A percentile compares a stretch with the other conserved stretches of the same genome.
These are phyloP conservation scores for Pyrenophora seminiperda DNA, from an alignment of 2,329 filamentous ascomycete genomes.

Conservation along the genomic window DNA sequence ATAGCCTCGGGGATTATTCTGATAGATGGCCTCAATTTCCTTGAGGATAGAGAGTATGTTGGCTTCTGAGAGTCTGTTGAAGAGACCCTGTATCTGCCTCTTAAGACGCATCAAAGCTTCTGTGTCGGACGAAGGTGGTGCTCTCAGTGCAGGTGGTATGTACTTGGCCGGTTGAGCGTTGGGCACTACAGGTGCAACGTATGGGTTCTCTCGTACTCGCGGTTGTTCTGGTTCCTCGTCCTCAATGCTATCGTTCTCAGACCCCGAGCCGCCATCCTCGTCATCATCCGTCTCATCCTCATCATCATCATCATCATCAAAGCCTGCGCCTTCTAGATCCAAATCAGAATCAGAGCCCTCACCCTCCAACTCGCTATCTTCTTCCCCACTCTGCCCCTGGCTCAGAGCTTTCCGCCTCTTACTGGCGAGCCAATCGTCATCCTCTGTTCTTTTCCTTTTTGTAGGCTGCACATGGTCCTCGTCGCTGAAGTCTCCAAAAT, in stretches of 20 bases:
- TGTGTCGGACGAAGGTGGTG: conserved; percentile 64
- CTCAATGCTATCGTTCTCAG: conserved; percentile 36
- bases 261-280: conserved; percentile 24
- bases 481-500: conserved; percentile 57
- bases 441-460: conserved; percentile 64
- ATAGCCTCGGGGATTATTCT: conserved; percentile 81
- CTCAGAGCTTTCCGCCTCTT: conserved; percentile 60
- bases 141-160: conserved; percentile 82
- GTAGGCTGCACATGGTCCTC: conserved; percentile 54
- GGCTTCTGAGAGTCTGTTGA: conserved; percentile 91
- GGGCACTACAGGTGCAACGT: conserved; percentile 69
- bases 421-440: conserved; percentile 63
- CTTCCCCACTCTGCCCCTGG: conserved; percentile 24
- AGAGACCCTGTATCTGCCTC: conserved; percentile 81
- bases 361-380: conserved; percentile 34
- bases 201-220: conserved; percentile 78
- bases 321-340: conserved; percentile 23
- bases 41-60: conserved; percentile 84
- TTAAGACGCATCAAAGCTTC: conserved; percentile 72
- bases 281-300: conserved; percentile 45
- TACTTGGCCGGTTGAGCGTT: conserved; percentile 69
- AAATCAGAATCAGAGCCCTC: conserved; percentile 39
- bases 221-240: conserved; percentile 41
- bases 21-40: conserved; percentile 83
- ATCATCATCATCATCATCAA: conserved; percentile 26